Conservation (phyloP, 2,329 filamentous ascomycete species). For the Venturia pyrina region DNA sequence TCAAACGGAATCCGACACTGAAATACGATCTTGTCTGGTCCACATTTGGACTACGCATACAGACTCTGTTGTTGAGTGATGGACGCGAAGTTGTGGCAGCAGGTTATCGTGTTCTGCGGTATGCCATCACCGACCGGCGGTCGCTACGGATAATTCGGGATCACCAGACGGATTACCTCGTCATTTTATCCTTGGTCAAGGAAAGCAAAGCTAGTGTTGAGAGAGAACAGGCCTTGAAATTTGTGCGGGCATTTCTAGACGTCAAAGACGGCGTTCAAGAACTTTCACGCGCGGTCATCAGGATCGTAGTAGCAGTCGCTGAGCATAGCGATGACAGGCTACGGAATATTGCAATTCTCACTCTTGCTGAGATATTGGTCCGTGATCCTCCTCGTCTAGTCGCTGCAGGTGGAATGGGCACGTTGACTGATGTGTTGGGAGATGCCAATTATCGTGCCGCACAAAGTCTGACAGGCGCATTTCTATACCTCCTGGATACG, state of each 20-base stretch:
- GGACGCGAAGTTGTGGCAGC: constrained; percentile 92
- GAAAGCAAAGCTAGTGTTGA: constrained; percentile 96
- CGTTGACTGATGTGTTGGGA: constrained; percentile 82
- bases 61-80: constrained; percentile 91
- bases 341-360: constrained; percentile 84
- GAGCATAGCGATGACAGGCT: constrained; percentile 78
- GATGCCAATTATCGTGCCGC: constrained; percentile 90
- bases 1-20: constrained; percentile 81
- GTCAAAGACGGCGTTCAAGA: constrained; percentile 87
- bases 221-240: constrained; percentile 92
- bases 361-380: constrained; percentile 81
- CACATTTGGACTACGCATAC: constrained; percentile 85
- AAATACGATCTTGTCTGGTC: constrained; percentile 98
- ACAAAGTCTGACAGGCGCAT: constrained; percentile 77
- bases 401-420: constrained; percentile 71
- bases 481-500: constrained; percentile 80
- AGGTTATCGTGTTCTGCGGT: constrained; percentile 85
- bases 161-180: constrained; percentile 84
- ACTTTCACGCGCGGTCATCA: constrained; percentile 74
- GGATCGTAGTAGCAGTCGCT: constrained; percentile 83
- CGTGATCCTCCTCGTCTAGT: constrained; percentile 74
- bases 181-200: constrained; percentile 86
- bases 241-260: constrained; percentile 87
- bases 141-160: constrained; percentile 81
- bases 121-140: constrained; percentile 83